Evolutionary conservation across 345 rosid genomes (phyloP), one percentile per base, ranked within the genome.

Genomic region (Syzygium oleosum): DNA sequence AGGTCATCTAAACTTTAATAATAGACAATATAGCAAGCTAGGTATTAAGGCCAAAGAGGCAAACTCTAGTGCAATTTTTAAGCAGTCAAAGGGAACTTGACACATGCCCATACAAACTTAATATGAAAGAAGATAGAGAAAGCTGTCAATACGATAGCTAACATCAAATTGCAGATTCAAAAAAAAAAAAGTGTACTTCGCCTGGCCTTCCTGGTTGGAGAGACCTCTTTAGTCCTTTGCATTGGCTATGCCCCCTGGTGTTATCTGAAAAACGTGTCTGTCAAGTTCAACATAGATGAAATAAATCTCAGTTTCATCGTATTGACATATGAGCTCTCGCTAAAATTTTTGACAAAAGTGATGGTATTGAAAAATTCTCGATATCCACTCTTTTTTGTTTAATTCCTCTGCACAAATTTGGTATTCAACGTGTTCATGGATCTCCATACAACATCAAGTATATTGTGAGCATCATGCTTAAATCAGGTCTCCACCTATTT

Each of bases 221-320:
- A 63, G 87, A 65, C 63, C 58, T 52, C 65, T 78, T 88, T 91
- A 96, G 93, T 96, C 97, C 91, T 95, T 22, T 27, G 4, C 97
- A 84, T 96, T 97, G 13, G 97, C 95, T 87, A 96, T 94, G 88
- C 98, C 98, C 9, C 6, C 97, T 3, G 12, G 27, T 56, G n/a
- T 56, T 56, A 1, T 56, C 61, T 23, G 4, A 56, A 56, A 9
- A 0, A 23, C 5, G 0, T 22, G 0, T 19, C 9, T 56, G 2
- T 56, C 61, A 23, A 23, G n/a, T 56, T 0, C n/a, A 56, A 56
- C 59, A 3, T 55, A 22, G 9, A 56, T 56, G n/a, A 12, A 56
- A 9, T 54, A 54, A 21, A 54, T 56, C 27, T 55, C 5, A 0
- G 13, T 23, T n/a, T 56, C 13, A 4, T 23, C 61, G 0, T 23